A percentile compares a stretch with the other conserved stretches of the same genome.
Evolutionary conservation across 148 eudicot genomes (phyloP).

Genomic region (Gaultheria prostrata): DNA sequence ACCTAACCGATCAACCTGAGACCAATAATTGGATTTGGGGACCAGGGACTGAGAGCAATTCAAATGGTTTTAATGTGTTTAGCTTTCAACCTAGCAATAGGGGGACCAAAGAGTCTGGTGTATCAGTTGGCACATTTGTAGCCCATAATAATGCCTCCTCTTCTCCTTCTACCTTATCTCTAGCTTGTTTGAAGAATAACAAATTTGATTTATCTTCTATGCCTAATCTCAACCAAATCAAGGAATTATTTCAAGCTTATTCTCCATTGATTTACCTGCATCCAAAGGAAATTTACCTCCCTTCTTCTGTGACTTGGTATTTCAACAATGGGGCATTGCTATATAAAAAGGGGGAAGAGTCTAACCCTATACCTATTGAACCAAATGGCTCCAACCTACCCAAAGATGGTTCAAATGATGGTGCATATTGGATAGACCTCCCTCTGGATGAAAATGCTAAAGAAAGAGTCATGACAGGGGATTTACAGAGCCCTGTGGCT

Average conservation of each 20-base stretch:
- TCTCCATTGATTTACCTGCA: conserved; percentile 38
- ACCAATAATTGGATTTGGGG: conserved; percentile 29
- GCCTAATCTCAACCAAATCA: conserved; percentile 37
- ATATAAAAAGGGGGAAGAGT: conserved; percentile 27
- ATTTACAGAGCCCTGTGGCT: conserved; percentile 24
- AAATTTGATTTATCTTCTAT: conserved; percentile 18
- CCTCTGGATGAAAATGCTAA: conserved; percentile 31
- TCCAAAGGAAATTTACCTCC: conserved; percentile 37
- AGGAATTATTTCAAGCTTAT: conserved; percentile 29
- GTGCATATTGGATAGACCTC: conserved; percentile 39
- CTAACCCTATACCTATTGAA: conserved; percentile 25
- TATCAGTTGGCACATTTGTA: conserved; percentile 34
- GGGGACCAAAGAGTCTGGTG: conserved; percentile 31
- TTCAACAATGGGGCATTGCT: conserved; percentile 37
- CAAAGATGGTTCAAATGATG: conserved; percentile 42
- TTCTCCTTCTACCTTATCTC: conserved; percentile 6
- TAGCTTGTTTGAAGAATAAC: conserved; percentile 35
- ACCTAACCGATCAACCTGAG: conserved; percentile 29
- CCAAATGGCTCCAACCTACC: conserved; percentile 42
- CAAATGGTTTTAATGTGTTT: conserved; percentile 22
- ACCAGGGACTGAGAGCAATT: conserved; percentile 9
- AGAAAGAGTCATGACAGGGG: conserved; percentile 29
- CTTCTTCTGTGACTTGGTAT: conserved; percentile 44
- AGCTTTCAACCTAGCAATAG: conserved; percentile 27
- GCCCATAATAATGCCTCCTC: conserved; percentile 1